Evolutionary conservation across 2,329 filamentous ascomycete genomes (phyloP).

Genomic region (Colletotrichum sp.): DNA sequence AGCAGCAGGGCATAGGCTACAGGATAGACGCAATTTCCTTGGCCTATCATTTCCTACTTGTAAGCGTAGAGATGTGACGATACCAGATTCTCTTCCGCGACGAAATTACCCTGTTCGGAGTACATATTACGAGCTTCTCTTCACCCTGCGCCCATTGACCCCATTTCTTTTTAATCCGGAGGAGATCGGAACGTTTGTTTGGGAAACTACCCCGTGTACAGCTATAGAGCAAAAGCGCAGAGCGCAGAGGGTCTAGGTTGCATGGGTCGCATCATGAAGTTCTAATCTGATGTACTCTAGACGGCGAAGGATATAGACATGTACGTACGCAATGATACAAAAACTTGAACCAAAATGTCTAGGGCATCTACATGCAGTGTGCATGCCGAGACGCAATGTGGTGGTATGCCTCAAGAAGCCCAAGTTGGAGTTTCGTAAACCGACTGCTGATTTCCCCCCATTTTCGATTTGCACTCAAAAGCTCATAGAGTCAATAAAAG

Average conservation of each 20-base stretch:
- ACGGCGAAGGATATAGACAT: constrained; percentile 46
- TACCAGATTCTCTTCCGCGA: constrained; percentile 6
- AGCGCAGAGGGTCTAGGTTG: constrained; percentile 36
- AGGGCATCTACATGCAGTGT: background rate
- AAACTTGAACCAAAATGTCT: background rate
- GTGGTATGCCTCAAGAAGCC: background rate
- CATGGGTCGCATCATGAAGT: constrained; percentile 40
- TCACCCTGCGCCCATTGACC: background rate
- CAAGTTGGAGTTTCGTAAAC: background rate
- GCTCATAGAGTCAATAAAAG: background rate
- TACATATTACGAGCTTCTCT: constrained; percentile 19
- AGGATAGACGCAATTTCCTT: background rate
- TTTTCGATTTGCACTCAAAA: background rate
- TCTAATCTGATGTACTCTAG: constrained; percentile 48
- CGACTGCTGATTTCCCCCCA: background rate
- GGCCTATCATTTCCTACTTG: background rate
- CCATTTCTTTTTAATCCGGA: background rate
- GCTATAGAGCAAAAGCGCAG: constrained; percentile 41
- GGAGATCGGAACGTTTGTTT: background rate
- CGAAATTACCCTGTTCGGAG: constrained; percentile 14
- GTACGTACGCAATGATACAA: constrained; percentile 39
- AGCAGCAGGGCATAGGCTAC: constrained; percentile 28
- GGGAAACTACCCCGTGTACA: constrained; percentile 30
- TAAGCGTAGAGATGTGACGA: constrained; percentile 16
- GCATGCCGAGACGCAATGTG: background rate